These are phyloP conservation scores for Collybia nuda DNA, from an alignment of 768 basidiomycete genomes.

Conservation along the genomic window DNA sequence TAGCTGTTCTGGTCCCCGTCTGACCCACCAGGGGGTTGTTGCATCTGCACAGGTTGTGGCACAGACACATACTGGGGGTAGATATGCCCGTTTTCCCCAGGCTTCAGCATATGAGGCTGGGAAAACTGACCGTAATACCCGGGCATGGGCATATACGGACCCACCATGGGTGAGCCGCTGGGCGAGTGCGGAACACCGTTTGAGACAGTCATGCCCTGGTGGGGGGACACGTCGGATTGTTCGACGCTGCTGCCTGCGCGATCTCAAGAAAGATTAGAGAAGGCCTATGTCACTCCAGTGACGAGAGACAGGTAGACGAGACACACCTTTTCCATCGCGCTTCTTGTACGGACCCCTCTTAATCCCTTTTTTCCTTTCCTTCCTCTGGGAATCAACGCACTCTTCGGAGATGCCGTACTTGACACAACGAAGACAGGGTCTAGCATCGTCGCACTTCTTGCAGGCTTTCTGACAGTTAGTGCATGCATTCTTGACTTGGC, in stretches of 20 bases:
- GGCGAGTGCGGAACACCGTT: conserved; percentile 39
- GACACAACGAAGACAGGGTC: conserved; percentile 91
- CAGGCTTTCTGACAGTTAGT: conserved; percentile 90
- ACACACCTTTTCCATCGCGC: conserved; percentile 87
- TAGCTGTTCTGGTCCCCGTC: conserved; percentile 16
- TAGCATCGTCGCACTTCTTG: conserved; percentile 90
- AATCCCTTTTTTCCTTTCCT: conserved; percentile 87
- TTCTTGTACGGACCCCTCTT: conserved; percentile 93
- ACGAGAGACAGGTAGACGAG: conserved; percentile 18
- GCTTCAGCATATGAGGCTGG: conserved; percentile 45
- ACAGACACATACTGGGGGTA: conserved; percentile 34
- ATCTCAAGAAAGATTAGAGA: conserved; percentile 52
- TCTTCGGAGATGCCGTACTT: conserved; percentile 87
- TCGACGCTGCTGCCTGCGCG: conserved; percentile 59
- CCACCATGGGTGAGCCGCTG: conserved; percentile 45
- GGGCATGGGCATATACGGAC: conserved; percentile 54
- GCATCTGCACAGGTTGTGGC: conserved; percentile 14
- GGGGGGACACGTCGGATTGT: conserved; percentile 34
- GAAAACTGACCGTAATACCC: conserved; percentile 59
- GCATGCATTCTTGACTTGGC: conserved; percentile 90
- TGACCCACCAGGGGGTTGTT: conserved; percentile 13
- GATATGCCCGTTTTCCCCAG: conserved; percentile 47
- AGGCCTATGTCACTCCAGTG: conserved; percentile 23
- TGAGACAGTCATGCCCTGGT: conserved; percentile 40
- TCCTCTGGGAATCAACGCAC: conserved; percentile 88